Percentiles rank a stretch among this genome's conserved stretches.
phyloP scores from a whole-genome alignment of 2,329 filamentous ascomycete species.

The Ophiostoma novo-ulmi region DNA sequence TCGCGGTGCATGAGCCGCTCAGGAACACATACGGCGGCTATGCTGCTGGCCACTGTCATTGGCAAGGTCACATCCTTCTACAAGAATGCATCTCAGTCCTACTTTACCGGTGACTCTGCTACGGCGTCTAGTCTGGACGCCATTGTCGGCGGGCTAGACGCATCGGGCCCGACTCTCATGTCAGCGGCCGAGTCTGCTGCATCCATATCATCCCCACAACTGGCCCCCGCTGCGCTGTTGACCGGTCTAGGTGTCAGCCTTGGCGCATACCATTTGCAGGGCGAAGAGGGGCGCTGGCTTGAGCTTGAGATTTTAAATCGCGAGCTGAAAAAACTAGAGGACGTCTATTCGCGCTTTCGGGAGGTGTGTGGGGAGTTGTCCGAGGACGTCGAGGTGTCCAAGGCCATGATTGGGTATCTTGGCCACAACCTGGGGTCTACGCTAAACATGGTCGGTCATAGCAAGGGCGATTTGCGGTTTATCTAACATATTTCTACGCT shows the following conservation, averaged over 20 bases:
- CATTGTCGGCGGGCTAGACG: neutral
- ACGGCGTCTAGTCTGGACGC: neutral
- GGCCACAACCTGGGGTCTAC: constrained; percentile 42
- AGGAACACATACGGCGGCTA: constrained; percentile 42
- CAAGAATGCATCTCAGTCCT: constrained; percentile 35
- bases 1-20: constrained; percentile 41
- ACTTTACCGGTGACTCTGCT: neutral
- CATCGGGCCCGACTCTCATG: constrained; percentile 16
- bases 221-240: constrained; percentile 5
- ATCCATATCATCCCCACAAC: neutral
- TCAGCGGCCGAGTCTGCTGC: neutral
- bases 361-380: constrained; percentile 40
- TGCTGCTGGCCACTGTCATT: constrained; percentile 48
- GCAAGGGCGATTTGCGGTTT: constrained; percentile 35
- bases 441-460: constrained; percentile 40
- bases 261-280: constrained; percentile 42
- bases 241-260: constrained; percentile 39
- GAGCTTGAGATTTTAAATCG: constrained; percentile 45
- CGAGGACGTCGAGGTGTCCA: constrained; percentile 41
- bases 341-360: constrained; percentile 43
- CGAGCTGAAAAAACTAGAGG: constrained; percentile 46
- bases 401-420: constrained; percentile 44
- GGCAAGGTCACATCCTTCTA: constrained; percentile 46
- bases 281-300: constrained; percentile 44
- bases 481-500: constrained; percentile 21